A percentile compares a stretch with the other conserved stretches of the same genome.
phyloP scores from a whole-genome alignment of 352 stramenopile species.

The Elongisporangium undulatum region DNA sequence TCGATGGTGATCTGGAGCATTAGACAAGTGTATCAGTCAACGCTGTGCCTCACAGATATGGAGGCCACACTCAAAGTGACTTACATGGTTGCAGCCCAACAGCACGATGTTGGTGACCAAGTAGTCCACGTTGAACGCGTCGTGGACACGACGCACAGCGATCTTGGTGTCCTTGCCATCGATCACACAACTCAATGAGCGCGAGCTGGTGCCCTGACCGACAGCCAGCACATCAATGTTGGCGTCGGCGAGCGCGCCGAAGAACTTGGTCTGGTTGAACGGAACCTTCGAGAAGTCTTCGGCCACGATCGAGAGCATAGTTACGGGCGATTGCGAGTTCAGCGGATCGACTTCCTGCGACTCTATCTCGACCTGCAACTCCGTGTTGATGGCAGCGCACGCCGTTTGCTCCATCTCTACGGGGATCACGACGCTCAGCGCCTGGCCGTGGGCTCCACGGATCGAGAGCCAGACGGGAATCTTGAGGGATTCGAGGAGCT shows the following conservation, averaged over 20 bases:
- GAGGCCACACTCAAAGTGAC: not conserved
- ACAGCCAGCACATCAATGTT: slow-evolving; percentile 71
- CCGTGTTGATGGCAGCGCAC: slow-evolving; percentile 37
- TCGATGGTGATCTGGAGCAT: slow-evolving; percentile 43
- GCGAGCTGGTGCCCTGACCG: slow-evolving; percentile 73
- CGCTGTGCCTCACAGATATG: not conserved
- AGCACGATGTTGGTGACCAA: slow-evolving; percentile 69
- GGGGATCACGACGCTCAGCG: slow-evolving; percentile 73
- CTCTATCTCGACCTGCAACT: slow-evolving; percentile 57
- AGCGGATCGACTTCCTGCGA: slow-evolving; percentile 68
- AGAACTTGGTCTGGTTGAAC: slow-evolving; percentile 75
- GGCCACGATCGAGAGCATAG: slow-evolving; percentile 81
- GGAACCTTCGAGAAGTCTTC: slow-evolving; percentile 74
- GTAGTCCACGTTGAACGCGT: slow-evolving; percentile 79
- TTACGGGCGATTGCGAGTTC: slow-evolving; percentile 66
- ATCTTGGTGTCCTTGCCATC: slow-evolving; percentile 64
- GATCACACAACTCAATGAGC: slow-evolving; percentile 75
- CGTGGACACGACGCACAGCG: slow-evolving; percentile 68
- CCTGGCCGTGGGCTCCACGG: slow-evolving; percentile 74
- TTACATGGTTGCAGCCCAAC: slow-evolving; percentile 62
- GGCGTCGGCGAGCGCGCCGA: slow-evolving; percentile 60
- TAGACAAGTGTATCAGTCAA: not conserved
- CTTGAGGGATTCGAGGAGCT: slow-evolving; percentile 54
- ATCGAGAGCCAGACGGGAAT: slow-evolving; percentile 81
- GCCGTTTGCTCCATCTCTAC: slow-evolving; percentile 24